These are phyloP conservation scores for Pichia californica DNA, from an alignment of 805 yeast species.

Conservation along the genomic window DNA sequence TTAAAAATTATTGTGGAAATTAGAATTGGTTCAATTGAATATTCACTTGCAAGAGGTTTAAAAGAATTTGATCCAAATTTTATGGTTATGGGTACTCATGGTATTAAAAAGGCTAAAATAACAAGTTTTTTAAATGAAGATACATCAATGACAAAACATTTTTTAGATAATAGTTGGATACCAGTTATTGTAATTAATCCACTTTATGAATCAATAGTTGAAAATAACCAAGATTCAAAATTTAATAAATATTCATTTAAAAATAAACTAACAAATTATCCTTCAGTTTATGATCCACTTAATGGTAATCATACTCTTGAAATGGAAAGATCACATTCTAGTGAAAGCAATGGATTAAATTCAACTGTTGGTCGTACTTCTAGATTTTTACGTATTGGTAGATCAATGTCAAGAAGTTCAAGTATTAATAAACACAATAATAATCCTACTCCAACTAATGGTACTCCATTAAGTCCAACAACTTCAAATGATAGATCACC, in stretches of 20 bases:
- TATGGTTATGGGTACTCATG: constrained; percentile 40
- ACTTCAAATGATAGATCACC: constrained; percentile 10
- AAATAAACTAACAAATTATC: constrained; percentile 11
- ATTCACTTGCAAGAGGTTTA: constrained; percentile 34
- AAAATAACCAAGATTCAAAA: neutral
- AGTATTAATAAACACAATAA: constrained; percentile 2
- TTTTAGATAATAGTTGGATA: constrained; percentile 38
- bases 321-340: constrained; percentile 10
- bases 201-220: constrained; percentile 14
- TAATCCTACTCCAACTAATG: neutral
- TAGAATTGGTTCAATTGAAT: constrained; percentile 38
- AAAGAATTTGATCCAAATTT: constrained; percentile 40
- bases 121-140: constrained; percentile 31
- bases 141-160: constrained; percentile 42
- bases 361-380: constrained; percentile 10
- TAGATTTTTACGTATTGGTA: constrained; percentile 21
- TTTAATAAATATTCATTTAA: constrained; percentile 5
- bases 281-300: constrained; percentile 14
- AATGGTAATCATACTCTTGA: constrained; percentile 1
- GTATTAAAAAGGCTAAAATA: constrained; percentile 32
- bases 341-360: neutral
- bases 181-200: constrained; percentile 43
- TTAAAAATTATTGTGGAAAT: constrained; percentile 39
- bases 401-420: constrained; percentile 11
- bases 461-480: constrained; percentile 2